A percentile compares a stretch with the other conserved stretches of the same genome.
phyloP scores from a whole-genome alignment of 345 rosid genomes.

The Atalantia buxifolia region DNA sequence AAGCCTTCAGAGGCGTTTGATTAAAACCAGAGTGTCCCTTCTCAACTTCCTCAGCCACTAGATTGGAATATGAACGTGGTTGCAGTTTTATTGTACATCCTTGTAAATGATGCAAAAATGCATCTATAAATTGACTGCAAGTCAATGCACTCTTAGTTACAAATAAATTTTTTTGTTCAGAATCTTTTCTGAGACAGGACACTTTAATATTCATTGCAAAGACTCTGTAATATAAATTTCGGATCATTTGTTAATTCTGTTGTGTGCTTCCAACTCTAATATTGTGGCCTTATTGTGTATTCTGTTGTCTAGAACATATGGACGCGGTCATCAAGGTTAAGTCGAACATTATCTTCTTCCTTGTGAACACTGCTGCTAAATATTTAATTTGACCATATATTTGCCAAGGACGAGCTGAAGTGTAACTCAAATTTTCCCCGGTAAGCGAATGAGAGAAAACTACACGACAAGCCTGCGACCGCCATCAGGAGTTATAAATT shows the following conservation, averaged over 20 bases:
- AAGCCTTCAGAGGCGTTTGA: slow-evolving; percentile 13
- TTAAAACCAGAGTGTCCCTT: slow-evolving; percentile 21
- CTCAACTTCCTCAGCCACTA: slow-evolving; percentile 30
- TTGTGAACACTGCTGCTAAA: neutral
- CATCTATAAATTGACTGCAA: neutral
- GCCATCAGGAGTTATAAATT: neutral
- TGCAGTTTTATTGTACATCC: neutral
- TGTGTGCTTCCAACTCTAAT: too few relatives aligned
- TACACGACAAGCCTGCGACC: neutral
- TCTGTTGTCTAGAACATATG: too few relatives aligned
- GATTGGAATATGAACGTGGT: neutral
- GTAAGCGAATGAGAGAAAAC: neutral
- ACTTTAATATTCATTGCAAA: neutral
- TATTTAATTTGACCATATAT: neutral
- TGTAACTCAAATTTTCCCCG: neutral
- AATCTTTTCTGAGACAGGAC: neutral
- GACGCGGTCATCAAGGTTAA: neutral
- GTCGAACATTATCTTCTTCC: neutral
- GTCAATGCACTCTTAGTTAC: neutral
- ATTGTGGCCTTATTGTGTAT: too few relatives aligned
- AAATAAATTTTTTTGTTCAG: neutral
- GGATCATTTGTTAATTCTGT: neutral
- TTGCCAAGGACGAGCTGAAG: neutral
- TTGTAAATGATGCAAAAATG: neutral
- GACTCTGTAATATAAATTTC: neutral